Conservation (phyloP, 2,329 filamentous ascomycete genomes). For the Paracorniculantispora psalliotae region DNA sequence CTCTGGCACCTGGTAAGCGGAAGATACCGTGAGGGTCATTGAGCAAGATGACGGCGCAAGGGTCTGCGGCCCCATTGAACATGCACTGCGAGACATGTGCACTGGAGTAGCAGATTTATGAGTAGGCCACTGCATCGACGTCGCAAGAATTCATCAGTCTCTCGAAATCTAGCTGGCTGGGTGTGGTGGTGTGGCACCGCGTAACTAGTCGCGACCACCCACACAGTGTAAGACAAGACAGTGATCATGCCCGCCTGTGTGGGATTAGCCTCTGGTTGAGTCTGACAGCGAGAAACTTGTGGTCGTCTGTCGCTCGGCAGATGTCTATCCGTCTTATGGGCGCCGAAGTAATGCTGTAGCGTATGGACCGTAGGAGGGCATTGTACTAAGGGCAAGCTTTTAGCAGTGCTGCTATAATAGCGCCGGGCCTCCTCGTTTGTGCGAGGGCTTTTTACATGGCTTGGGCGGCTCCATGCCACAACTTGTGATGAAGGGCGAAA, state of each 20-base stretch:
- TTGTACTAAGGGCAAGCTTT: not conserved
- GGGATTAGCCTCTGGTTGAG: not conserved
- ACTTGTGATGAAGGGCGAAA: not conserved
- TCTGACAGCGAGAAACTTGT: not conserved
- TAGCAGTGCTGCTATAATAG: not conserved
- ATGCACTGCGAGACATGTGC: not conserved
- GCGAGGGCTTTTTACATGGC: too few species aligned
- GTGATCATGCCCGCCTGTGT: not conserved
- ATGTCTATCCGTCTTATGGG: not conserved
- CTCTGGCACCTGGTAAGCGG: not conserved
- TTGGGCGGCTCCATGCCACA: not conserved
- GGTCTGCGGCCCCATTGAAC: not conserved
- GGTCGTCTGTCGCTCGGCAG: not conserved
- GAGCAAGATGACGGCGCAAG: not conserved
- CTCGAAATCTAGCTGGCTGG: not conserved
- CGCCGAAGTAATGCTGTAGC: not conserved
- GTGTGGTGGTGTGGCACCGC: not conserved
- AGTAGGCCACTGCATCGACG: conserved; percentile 24
- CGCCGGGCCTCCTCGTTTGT: not conserved
- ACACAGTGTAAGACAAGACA: not conserved
- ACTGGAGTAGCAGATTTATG: not conserved
- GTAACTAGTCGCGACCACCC: not conserved
- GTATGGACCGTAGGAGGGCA: not conserved
- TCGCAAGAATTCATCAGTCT: not conserved
- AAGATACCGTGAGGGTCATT: not conserved